phyloP scores from a whole-genome alignment of 2,329 filamentous ascomycete genomes.

The Seiridium unicorne region DNA sequence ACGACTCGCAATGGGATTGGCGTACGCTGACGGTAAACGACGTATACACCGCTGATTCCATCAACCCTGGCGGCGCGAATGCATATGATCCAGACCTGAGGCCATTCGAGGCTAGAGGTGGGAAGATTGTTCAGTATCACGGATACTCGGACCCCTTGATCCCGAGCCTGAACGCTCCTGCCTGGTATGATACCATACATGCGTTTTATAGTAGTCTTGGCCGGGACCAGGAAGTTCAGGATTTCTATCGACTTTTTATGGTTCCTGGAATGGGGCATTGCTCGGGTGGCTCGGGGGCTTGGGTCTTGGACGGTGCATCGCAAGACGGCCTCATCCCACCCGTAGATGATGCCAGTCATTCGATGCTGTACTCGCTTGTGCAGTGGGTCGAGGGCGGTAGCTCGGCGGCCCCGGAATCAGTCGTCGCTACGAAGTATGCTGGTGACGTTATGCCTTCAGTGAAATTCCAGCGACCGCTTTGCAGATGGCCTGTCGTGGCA shows the following conservation, averaged over 20 bases:
- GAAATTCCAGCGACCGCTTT: slow-evolving; percentile 19
- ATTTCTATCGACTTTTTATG: slow-evolving; percentile 35
- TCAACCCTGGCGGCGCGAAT: slow-evolving; percentile 9
- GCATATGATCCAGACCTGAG: slow-evolving; percentile 32
- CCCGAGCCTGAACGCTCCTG: slow-evolving; percentile 36
- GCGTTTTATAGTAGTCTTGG: slow-evolving; percentile 26
- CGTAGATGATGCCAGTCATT: slow-evolving; percentile 36
- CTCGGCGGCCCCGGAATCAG: slow-evolving; percentile 21
- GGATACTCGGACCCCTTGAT: slow-evolving; percentile 42
- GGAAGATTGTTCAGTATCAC: slow-evolving; percentile 44
- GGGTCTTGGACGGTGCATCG: slow-evolving; percentile 12
- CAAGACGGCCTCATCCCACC: slow-evolving; percentile 11
- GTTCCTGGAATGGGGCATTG: slow-evolving; percentile 50
- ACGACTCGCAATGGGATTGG: slow-evolving; percentile 39
- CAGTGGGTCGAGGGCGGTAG: slow-evolving; percentile 44
- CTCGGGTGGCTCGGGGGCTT: slow-evolving; percentile 33
- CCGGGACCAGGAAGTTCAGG: slow-evolving; percentile 27
- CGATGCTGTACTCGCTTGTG: slow-evolving; percentile 47
- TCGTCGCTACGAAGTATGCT: slow-evolving; percentile 36
- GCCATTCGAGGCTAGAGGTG: slow-evolving; percentile 32
- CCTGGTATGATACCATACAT: slow-evolving; percentile 43
- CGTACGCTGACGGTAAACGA: slow-evolving; percentile 31
- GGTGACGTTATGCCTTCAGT: slow-evolving; percentile 31
- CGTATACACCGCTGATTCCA: slow-evolving; percentile 22
- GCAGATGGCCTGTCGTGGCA: slow-evolving; percentile 15